Conservation (phyloP, 164 flowering plant species). For the Vitis amurensis region DNA sequence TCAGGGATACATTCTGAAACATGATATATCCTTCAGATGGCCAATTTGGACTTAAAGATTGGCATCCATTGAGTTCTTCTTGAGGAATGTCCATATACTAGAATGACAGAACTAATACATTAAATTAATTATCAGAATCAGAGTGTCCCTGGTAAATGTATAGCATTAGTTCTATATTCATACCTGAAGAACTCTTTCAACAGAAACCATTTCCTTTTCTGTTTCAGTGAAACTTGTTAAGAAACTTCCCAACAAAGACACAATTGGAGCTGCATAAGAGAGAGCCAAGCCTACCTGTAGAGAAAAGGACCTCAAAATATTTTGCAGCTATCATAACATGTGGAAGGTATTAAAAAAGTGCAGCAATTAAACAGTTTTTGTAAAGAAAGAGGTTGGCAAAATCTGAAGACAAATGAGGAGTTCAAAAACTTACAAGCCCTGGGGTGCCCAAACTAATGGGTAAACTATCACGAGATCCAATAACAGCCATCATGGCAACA, state of each 20-base stretch:
- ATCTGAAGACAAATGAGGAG: not conserved
- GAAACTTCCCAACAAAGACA: slow-evolving; percentile 78
- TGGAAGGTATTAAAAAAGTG: not conserved
- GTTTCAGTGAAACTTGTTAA: slow-evolving; percentile 94
- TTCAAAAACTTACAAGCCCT: slow-evolving; percentile 62
- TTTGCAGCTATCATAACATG: not conserved
- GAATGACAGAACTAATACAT: not conserved
- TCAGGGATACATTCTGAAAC: slow-evolving; percentile 77
- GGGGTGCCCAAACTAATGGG: slow-evolving; percentile 79
- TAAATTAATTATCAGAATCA: not conserved
- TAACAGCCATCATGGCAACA: slow-evolving; percentile 83
- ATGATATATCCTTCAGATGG: slow-evolving; percentile 68
- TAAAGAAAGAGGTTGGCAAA: not conserved
- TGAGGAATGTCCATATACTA: slow-evolving; percentile 91
- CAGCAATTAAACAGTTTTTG: no score
- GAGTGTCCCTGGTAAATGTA: not conserved
- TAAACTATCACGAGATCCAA: slow-evolving; percentile 61
- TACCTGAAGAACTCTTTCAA: slow-evolving; percentile 92
- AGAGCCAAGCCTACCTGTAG: slow-evolving; percentile 93
- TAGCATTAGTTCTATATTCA: not conserved
- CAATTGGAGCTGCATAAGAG: slow-evolving; percentile 93
- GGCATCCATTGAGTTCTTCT: slow-evolving; percentile 62
- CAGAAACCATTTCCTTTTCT: slow-evolving; percentile 97
- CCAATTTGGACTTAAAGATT: slow-evolving; percentile 50
- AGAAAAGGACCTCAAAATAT: not conserved